phyloP scores from a whole-genome alignment of 1,284 basidiomycete species.

The Leccinum huronense region DNA sequence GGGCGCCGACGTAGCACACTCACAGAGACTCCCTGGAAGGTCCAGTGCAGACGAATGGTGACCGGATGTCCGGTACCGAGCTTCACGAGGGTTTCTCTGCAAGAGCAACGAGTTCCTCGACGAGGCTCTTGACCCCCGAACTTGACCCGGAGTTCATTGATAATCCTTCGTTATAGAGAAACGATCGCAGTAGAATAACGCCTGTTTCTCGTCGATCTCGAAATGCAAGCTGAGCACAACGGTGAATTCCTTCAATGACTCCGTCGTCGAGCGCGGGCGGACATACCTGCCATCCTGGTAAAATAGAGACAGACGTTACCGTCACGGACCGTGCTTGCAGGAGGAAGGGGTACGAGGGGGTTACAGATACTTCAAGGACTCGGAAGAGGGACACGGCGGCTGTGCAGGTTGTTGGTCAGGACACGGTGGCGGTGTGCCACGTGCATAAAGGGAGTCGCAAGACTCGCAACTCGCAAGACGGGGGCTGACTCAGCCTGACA shows the following conservation, averaged over 20 bases:
- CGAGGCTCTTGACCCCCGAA: constrained; percentile 36
- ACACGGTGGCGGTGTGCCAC: too few species aligned
- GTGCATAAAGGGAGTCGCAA: too few species aligned
- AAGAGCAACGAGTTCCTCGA: constrained; percentile 60
- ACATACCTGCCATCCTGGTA: too few species aligned
- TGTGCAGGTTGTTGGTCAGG: too few species aligned
- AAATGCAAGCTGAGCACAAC: constrained; percentile 69
- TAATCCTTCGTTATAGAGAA: constrained; percentile 76
- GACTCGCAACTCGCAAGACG: too few species aligned
- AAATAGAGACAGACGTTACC: too few species aligned
- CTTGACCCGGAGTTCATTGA: constrained; percentile 49
- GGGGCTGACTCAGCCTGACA: too few species aligned
- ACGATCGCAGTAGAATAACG: constrained; percentile 72
- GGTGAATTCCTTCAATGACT: constrained; percentile 52
- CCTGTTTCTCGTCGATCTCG: constrained; percentile 73
- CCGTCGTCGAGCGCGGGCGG: too few species aligned
- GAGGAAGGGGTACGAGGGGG: too few species aligned
- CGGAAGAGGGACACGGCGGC: too few species aligned
- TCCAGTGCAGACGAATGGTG: constrained; percentile 76
- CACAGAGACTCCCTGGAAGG: constrained; percentile 85
- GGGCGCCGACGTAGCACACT: constrained; percentile 3
- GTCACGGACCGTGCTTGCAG: too few species aligned
- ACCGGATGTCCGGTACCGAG: constrained; percentile 76
- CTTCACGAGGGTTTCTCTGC: constrained; percentile 64
- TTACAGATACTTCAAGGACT: too few species aligned